Evolutionary conservation across 352 stramenopile genomes (phyloP), one percentile per base, ranked within the genome.

Genomic region (Globisporangium okanoganense): DNA sequence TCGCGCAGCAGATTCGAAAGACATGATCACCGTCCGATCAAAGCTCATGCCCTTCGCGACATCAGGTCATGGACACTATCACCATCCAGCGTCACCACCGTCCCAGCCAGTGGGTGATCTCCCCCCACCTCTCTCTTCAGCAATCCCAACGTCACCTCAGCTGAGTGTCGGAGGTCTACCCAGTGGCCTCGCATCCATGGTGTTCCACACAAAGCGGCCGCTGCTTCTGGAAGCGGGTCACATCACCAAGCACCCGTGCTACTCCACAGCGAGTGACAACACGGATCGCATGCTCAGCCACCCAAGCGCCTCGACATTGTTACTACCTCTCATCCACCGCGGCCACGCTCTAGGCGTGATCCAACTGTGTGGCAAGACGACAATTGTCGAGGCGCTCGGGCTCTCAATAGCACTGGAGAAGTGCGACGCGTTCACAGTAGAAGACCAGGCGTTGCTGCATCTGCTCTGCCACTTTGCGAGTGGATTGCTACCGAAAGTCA

Each of bases 151-250:
- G 8, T 12, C 41, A 18, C 7, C 38, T 18, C 59, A 48, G 5
- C 2, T 58, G 8, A 52, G 24, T 10, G 3, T 25, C 1, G 58
- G 54, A 16, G 36, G 56, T 2, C 24, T 56, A n/a, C 67, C 78
- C 1, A 85, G 78, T 44, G 83, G 83, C 0, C 67, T 92, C 27
- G 83, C 83, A 24, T 84, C 83, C 0, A 82, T 78, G 45, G 81
- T 90, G 3, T 88, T 78, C 38, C 79, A 90, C 55, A 88, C 74
- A 2, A 85, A 85, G 56, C 71, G 75, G n/a, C 65, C 82, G 14
- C 44, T 92, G n/a, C 62, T 90, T 2, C 51, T 92, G 0, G 45
- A 69, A 50, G 83, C 79, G 0, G 81, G 83, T 0, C 66, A 85
- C 55, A 69, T 82, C 7, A 50, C 53, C 14, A 69, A 67, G 33